Evolutionary conservation across 2,329 filamentous ascomycete species (phyloP), one percentile per base, ranked within the genome.

Genomic region (Alternaria arborescens): DNA sequence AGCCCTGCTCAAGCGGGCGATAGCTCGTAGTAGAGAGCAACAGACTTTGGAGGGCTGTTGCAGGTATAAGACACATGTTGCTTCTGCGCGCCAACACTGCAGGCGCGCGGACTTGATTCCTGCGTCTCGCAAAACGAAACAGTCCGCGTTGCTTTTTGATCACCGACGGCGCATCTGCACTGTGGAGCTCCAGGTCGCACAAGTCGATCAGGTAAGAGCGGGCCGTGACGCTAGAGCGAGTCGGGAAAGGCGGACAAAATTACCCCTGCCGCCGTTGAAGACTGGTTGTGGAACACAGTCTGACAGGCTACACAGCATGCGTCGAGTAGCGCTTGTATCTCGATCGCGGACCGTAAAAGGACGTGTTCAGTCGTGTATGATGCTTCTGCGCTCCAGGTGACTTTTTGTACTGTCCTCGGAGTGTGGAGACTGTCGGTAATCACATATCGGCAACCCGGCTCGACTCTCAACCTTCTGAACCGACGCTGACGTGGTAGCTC

Each of bases 271-370:
- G 61, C 70, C 65, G 69, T 71, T 73, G 55, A 62, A 67, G 58
- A 56, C 64, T 69, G 56, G 65, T 65, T 66, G 69, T 65, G 69
- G 67, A 64, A 69, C 55, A 68, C 61, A 60, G 42, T 56, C 28
- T 73, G 71, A 73, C 71, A 73, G 71, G 67, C 65, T 62, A 69
- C 66, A 72, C 67, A 68, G 61, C 68, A 69, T 68, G 58, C 61
- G 66, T 57, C 61, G 61, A 55, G 61, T 56, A 61, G 60, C 56
- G 50, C 58, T 62, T 65, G 69, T 71, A 68, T 68, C 62, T 62
- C 61, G 34, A 68, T 58, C 52, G 41, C 47, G 30, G 55, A 62
- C 64, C 50, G 58, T 55, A 62, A 58, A 53, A 26, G 43, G 28
- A 41, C 51, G 58, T 63, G 46, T 46, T 51, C 55, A 56, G 57